phyloP scores from a whole-genome alignment of 495 filamentous ascomycete species.

The Penicillium ucsense region DNA sequence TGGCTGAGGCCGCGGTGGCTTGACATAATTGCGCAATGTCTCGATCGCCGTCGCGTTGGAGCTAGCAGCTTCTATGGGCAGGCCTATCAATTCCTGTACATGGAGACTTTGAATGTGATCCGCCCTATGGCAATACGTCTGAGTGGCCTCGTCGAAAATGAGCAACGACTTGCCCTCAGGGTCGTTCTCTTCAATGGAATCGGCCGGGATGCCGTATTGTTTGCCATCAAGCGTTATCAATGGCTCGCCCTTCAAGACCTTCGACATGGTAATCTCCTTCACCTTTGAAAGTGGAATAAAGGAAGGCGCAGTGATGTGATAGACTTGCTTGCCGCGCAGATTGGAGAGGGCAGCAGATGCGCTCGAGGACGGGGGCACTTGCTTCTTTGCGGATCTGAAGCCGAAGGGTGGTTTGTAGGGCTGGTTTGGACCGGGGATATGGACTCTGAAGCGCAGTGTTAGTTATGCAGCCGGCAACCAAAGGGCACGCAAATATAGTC shows the following conservation, averaged over 20 bases:
- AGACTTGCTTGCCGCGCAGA: conserved; percentile 34
- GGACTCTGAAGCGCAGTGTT: neutral
- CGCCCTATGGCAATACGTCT: conserved; percentile 25
- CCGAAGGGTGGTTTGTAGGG: conserved; percentile 33
- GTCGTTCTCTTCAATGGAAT: conserved; percentile 26
- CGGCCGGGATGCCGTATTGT: conserved; percentile 37
- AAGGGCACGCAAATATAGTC: no score
- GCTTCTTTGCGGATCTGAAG: conserved; percentile 31
- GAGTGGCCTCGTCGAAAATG: conserved; percentile 24
- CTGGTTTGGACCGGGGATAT: conserved; percentile 16
- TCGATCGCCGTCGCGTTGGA: conserved; percentile 18
- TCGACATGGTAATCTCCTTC: conserved; percentile 32
- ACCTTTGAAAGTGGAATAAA: conserved; percentile 35
- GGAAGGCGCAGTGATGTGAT: conserved; percentile 35
- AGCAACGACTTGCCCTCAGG: conserved; percentile 24
- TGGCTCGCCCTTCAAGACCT: conserved; percentile 33
- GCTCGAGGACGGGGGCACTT: conserved; percentile 23
- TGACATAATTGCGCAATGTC: conserved; percentile 29
- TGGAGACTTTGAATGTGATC: conserved; percentile 32
- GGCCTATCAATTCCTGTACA: conserved; percentile 34
- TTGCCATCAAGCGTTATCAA: conserved; percentile 30
- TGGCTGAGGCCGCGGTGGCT: conserved; percentile 42
- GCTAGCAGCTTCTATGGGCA: conserved; percentile 16
- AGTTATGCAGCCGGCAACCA: no score
- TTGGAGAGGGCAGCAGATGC: conserved; percentile 30